Evolutionary conservation across 164 flowering plant genomes (phyloP).

Genomic region (Brasenia schreberi): DNA sequence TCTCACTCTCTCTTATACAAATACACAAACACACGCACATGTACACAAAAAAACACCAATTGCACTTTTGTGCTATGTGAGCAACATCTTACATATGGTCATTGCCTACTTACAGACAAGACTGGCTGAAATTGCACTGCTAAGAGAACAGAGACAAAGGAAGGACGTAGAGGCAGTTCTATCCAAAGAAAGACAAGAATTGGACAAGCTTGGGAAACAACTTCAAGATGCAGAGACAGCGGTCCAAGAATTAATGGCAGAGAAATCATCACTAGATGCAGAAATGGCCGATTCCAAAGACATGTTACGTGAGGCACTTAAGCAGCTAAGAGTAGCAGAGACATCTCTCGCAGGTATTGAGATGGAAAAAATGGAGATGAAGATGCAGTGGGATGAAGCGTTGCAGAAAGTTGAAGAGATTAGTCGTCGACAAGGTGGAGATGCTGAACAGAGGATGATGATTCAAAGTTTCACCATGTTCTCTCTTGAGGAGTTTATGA

Average conservation of each 20-base stretch:
- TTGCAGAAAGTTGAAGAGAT: neutral
- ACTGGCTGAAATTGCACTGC: slow-evolving; percentile 32
- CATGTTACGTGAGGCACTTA: slow-evolving; percentile 34
- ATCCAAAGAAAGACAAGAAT: slow-evolving; percentile 13
- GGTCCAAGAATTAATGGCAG: slow-evolving; percentile 28
- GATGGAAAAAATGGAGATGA: neutral
- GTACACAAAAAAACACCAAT: no score
- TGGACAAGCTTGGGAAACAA: slow-evolving; percentile 23
- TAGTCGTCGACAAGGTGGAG: neutral
- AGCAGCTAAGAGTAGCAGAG: slow-evolving; percentile 50
- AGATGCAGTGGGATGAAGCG: neutral
- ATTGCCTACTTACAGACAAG: slow-evolving; percentile 14
- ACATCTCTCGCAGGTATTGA: slow-evolving; percentile 26
- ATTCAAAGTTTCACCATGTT: neutral
- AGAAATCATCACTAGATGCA: slow-evolving; percentile 28
- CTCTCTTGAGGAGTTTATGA: neutral
- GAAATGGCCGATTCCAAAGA: slow-evolving; percentile 23
- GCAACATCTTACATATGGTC: no score
- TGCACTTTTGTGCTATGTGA: no score
- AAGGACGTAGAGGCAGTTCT: no score
- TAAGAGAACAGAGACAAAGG: no score
- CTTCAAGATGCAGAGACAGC: slow-evolving; percentile 23
- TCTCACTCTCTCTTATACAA: no score
- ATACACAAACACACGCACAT: no score
- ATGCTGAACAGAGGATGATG: neutral